Evolutionary conservation across 768 basidiomycete genomes (phyloP).

Genomic region (Hygrophorus russula): DNA sequence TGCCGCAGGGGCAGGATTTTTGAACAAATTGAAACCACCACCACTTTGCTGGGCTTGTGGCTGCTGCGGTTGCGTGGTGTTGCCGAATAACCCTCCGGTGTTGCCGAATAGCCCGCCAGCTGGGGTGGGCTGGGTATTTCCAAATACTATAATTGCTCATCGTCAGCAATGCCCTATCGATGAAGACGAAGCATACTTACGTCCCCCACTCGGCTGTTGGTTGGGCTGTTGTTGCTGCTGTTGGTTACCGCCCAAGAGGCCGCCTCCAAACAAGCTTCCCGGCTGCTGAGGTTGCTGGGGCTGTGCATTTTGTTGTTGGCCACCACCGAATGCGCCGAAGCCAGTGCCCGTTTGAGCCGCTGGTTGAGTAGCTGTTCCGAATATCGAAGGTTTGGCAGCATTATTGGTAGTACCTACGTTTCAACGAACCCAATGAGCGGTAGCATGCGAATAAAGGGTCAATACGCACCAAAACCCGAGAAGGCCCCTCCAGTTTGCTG

Average conservation of each 20-base stretch:
- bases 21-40: constrained; percentile 19
- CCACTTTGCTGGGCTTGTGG: constrained; percentile 6
- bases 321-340: constrained; percentile 27
- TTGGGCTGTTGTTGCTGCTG: constrained; percentile 15
- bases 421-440: background rate
- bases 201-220: constrained; percentile 23
- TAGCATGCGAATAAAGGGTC: background rate
- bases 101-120: constrained; percentile 21
- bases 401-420: constrained; percentile 20
- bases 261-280: constrained; percentile 22
- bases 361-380: constrained; percentile 35
- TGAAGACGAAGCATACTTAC: constrained; percentile 16
- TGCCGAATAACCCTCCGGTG: constrained; percentile 21
- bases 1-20: constrained; percentile 25
- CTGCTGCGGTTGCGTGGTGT: constrained; percentile 14
- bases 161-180: constrained; percentile 2
- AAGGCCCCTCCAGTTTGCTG: background rate
- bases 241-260: constrained; percentile 11
- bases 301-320: constrained; percentile 20
- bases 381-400: constrained; percentile 33
- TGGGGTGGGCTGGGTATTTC: constrained; percentile 18
- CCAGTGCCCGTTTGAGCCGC: constrained; percentile 18
- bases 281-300: constrained; percentile 11
- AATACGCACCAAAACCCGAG: constrained; percentile 3
- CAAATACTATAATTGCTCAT: constrained; percentile 22